These are phyloP conservation scores for Ceratopteris richardii DNA, from an alignment of 75 land plant species.

Conservation along the genomic window DNA sequence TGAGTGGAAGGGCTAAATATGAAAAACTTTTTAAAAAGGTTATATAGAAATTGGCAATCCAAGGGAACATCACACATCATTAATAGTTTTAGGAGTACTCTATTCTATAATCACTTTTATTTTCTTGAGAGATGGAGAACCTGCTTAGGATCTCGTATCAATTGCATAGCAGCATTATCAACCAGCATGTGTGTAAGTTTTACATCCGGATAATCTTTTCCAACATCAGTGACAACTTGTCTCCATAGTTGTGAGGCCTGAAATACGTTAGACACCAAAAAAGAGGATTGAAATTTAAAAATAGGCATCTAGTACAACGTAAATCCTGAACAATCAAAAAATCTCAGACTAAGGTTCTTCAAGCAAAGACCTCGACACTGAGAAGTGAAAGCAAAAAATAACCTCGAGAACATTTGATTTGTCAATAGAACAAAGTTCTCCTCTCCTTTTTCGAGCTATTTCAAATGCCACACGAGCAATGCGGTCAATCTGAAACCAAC, in stretches of 20 bases:
- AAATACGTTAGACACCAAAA: neutral
- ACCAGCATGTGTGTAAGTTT: conserved; percentile 96
- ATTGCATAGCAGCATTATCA: conserved; percentile 99
- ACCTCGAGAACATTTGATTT: conserved; percentile 99
- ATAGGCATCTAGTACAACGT: too few relatives aligned
- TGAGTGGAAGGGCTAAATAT: too few relatives aligned
- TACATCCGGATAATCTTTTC: conserved; percentile 80
- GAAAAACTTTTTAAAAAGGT: too few relatives aligned
- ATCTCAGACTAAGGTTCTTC: too few relatives aligned
- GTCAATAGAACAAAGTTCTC: conserved; percentile 93
- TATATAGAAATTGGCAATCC: too few relatives aligned
- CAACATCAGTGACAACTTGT: conserved; percentile 51
- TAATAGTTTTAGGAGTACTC: too few relatives aligned
- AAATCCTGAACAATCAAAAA: too few relatives aligned
- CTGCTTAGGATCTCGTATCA: conserved; percentile 93
- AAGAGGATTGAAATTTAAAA: neutral
- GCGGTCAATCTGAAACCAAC: conserved; percentile 66
- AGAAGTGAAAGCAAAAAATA: conserved; percentile 8
- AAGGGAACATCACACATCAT: too few relatives aligned
- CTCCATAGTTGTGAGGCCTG: conserved; percentile 95
- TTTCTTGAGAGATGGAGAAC: conserved; percentile 24
- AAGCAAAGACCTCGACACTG: too few relatives aligned
- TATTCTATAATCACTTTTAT: too few relatives aligned
- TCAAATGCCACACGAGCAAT: conserved; percentile 96
- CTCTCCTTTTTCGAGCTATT: conserved; percentile 71